These are phyloP conservation scores for Stagonosporopsis chrysanthemi DNA, from an alignment of 2,329 filamentous ascomycete genomes.

Conservation along the genomic window DNA sequence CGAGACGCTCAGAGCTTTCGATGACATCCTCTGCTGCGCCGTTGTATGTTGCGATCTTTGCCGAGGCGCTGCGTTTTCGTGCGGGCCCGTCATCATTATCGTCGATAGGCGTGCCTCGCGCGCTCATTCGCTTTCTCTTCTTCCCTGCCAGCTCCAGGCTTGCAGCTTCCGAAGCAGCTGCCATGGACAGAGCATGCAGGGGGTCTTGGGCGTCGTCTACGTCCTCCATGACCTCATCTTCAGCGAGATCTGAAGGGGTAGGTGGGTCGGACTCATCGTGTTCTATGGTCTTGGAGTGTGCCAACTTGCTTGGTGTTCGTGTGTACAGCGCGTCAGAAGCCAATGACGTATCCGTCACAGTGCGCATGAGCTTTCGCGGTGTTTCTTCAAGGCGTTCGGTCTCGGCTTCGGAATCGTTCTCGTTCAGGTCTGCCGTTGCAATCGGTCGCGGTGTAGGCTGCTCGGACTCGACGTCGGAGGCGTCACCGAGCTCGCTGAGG, in stretches of 20 bases:
- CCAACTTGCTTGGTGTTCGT: slow-evolving; percentile 49
- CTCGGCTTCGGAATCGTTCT: slow-evolving; percentile 84
- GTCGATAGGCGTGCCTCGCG: slow-evolving; percentile 49
- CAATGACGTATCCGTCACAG: slow-evolving; percentile 44
- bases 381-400: slow-evolving; percentile 92
- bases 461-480: slow-evolving; percentile 66
- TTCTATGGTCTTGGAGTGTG: slow-evolving; percentile 43
- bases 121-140: slow-evolving; percentile 57
- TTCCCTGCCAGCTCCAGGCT: slow-evolving; percentile 42
- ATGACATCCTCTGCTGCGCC: slow-evolving; percentile 41
- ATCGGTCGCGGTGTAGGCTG: slow-evolving; percentile 40
- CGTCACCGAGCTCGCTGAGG: slow-evolving; percentile 87
- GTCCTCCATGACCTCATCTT: slow-evolving; percentile 28
- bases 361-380: slow-evolving; percentile 67
- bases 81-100: slow-evolving; percentile 47
- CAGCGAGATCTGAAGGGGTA: slow-evolving; percentile 32
- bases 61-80: slow-evolving; percentile 46
- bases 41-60: slow-evolving; percentile 34
- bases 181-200: slow-evolving; percentile 42
- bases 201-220: slow-evolving; percentile 31
- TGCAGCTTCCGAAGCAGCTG: slow-evolving; percentile 43
- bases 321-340: slow-evolving; percentile 43
- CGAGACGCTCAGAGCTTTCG: slow-evolving; percentile 37
- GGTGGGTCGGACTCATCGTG: slow-evolving; percentile 40
- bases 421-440: slow-evolving; percentile 51